These are phyloP conservation scores for Lolium multiflorum DNA, from an alignment of 176 grass and related monocot species.

Conservation along the genomic window DNA sequence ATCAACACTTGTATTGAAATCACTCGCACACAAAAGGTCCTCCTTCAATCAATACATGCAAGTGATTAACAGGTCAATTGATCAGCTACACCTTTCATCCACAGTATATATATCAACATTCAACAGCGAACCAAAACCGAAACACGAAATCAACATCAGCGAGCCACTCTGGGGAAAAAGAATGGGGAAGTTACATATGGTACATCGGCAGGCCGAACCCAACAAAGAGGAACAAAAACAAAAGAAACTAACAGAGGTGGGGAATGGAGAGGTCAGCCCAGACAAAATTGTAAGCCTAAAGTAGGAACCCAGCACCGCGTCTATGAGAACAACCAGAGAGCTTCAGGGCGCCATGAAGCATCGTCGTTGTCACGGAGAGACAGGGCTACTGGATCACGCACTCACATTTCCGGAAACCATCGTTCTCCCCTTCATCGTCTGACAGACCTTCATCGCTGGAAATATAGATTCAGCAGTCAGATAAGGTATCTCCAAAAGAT, in stretches of 20 bases:
- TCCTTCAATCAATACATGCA: too few relatives aligned
- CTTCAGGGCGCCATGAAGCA: conserved; percentile 4
- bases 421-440: conserved; percentile 64
- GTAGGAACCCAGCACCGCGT: neutral
- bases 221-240: neutral
- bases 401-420: conserved; percentile 77
- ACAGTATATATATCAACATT: neutral
- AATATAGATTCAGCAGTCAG: conserved; percentile 25
- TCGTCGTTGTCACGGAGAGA: neutral
- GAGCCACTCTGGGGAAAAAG: neutral
- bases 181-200: conserved; percentile 11
- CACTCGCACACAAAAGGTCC: too few relatives aligned
- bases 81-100: neutral
- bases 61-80: neutral
- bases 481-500: neutral
- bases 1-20: too few relatives aligned
- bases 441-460: conserved; percentile 70
- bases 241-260: neutral
- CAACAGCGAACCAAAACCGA: neutral
- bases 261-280: conserved; percentile 11
- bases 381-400: conserved; percentile 51
- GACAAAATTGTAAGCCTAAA: conserved; percentile 56
- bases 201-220: neutral
- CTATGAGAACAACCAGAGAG: neutral
- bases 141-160: neutral